Evolutionary conservation across 306 rosid species (phyloP).

Genomic region (Geum urbanum): DNA sequence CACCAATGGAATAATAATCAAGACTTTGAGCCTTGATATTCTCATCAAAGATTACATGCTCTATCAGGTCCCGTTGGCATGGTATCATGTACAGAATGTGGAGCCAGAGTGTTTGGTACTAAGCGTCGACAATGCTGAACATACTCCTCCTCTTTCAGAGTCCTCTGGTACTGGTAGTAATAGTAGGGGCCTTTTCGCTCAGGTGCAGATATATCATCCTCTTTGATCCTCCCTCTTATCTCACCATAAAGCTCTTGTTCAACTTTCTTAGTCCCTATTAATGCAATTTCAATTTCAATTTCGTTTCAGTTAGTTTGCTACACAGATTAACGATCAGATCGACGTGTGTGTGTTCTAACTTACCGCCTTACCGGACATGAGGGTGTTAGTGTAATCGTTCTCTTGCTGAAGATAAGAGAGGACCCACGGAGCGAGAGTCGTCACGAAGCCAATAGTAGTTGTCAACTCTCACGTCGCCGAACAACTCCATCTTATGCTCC

Average conservation of each 20-base stretch:
- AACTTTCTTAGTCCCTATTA: constrained; percentile 53
- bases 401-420: constrained; percentile 63
- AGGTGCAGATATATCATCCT: constrained; percentile 76
- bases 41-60: constrained; percentile 83
- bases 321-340: too few relatives aligned
- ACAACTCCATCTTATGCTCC: constrained; percentile 62
- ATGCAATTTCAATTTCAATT: too few relatives aligned
- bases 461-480: constrained; percentile 74
- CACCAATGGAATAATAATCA: constrained; percentile 48
- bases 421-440: constrained; percentile 69
- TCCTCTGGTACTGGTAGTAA: constrained; percentile 64
- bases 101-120: constrained; percentile 36
- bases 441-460: constrained; percentile 89
- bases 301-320: background rate
- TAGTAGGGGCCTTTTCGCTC: constrained; percentile 60
- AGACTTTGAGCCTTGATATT: constrained; percentile 64
- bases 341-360: too few relatives aligned
- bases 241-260: constrained; percentile 68
- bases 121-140: constrained; percentile 72
- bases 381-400: constrained; percentile 52
- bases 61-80: too few relatives aligned
- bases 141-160: constrained; percentile 66
- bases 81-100: constrained; percentile 59
- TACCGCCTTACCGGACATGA: constrained; percentile 73
- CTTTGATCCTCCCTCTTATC: constrained; percentile 77